phyloP scores from a whole-genome alignment of 208 protist genomes.

The Trichomonas vaginalis region DNA sequence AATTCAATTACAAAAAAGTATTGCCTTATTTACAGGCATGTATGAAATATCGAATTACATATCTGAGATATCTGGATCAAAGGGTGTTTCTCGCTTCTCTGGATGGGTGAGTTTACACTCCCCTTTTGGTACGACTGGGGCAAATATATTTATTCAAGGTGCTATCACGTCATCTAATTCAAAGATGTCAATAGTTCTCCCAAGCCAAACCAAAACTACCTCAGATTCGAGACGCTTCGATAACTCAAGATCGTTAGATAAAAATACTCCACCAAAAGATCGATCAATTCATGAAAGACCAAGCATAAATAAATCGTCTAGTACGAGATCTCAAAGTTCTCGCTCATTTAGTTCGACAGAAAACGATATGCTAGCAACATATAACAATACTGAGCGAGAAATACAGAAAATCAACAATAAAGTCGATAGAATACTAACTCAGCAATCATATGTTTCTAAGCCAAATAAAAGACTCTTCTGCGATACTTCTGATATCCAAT shows the following conservation, averaged over 20 bases:
- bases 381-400: background rate
- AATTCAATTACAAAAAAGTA: background rate
- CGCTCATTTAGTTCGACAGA: background rate
- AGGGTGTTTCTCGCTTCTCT: background rate
- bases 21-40: background rate
- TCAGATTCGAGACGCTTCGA: background rate
- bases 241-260: background rate
- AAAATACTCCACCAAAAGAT: background rate
- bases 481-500: background rate
- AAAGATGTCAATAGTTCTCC: background rate
- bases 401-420: background rate
- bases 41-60: background rate
- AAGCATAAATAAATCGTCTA: background rate
- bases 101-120: background rate
- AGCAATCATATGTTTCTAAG: background rate
- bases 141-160: background rate
- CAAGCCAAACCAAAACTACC: background rate
- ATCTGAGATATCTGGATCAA: background rate
- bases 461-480: background rate
- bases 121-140: background rate
- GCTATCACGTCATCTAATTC: background rate
- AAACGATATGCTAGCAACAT: background rate
- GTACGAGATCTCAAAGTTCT: background rate
- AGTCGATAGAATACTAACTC: background rate
- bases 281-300: background rate